phyloP scores from a whole-genome alignment of 2,329 filamentous ascomycete species.

The Malbranchea zuffiana region DNA sequence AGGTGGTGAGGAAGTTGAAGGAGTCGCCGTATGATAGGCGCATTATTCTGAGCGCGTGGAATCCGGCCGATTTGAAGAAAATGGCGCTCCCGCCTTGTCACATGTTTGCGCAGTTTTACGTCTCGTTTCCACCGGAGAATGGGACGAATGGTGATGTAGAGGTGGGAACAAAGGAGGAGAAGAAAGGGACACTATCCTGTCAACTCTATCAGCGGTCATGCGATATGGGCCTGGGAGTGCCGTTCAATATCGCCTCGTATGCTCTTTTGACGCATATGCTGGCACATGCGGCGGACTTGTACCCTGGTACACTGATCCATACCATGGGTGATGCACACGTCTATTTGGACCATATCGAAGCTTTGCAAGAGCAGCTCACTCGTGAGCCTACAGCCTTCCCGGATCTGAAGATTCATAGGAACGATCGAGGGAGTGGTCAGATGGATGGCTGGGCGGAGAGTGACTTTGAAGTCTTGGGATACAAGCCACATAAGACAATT shows the following conservation, averaged over 20 bases:
- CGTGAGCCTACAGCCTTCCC: slow-evolving; percentile 76
- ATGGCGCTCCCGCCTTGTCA: slow-evolving; percentile 94
- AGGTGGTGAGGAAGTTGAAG: slow-evolving; percentile 77
- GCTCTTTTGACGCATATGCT: slow-evolving; percentile 92
- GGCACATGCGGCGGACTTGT: slow-evolving; percentile 71
- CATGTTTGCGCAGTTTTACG: slow-evolving; percentile 97
- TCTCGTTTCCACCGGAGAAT: slow-evolving; percentile 55
- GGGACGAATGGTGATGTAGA: slow-evolving; percentile 18
- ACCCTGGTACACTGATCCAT: slow-evolving; percentile 80
- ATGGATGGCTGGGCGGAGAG: slow-evolving; percentile 86
- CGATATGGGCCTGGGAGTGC: slow-evolving; percentile 94
- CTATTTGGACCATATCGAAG: slow-evolving; percentile 85
- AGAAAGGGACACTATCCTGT: slow-evolving; percentile 65
- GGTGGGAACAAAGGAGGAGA: slow-evolving; percentile 27
- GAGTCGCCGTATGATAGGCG: slow-evolving; percentile 77
- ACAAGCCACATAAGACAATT: slow-evolving; percentile 83
- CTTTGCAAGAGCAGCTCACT: slow-evolving; percentile 66
- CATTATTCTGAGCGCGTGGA: slow-evolving; percentile 90
- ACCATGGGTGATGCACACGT: slow-evolving; percentile 98
- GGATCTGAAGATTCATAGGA: slow-evolving; percentile 58
- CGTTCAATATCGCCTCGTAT: slow-evolving; percentile 96
- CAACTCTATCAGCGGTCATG: slow-evolving; percentile 88
- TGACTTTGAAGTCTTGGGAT: slow-evolving; percentile 78
- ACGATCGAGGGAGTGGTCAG: slow-evolving; percentile 64
- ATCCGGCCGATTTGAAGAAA: slow-evolving; percentile 68